Base-by-base conservation (phyloP, 257 asterid species). In the Ilex aquifolium region DNA sequence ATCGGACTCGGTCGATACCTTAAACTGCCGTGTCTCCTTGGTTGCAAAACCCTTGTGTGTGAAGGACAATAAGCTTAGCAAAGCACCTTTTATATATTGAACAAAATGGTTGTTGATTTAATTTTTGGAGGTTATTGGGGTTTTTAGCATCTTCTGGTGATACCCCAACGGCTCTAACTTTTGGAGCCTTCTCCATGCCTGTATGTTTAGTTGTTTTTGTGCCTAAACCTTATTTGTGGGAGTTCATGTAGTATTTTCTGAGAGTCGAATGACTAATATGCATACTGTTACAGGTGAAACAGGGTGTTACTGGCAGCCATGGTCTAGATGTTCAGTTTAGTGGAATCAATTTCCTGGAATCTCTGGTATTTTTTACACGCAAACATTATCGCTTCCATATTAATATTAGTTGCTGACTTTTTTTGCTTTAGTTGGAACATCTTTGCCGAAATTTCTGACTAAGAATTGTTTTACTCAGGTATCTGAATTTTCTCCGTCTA, bases 401-500 rank as follows among this genome's bases (percentile, higher is more conserved):
- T 32, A 39, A 64, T 13, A 10, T 56, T 27, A 49, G 30, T 62
- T 62, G 31, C 10, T 60, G 10, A 46, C 10, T 53, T 3, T 6
- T 52, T 14, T 48, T 49, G 14, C 6, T 49, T 49, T 4, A 36
- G 42, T 36, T 36, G 5, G 42, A 36, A 36, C 42, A 36, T 36
- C 42, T 36, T 36, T 36, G 8, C 5, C 2, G 8, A 36, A 36
- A 36, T 36, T 36, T 14, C 15, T 21, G 11, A 53, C 15, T 61
- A 60, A 56, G 71, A 32, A 58, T 39, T 66, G 54, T 62, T 58
- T 0, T 17, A 39, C 11, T 29, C 59, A 91, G 98, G 95, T 92
- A 59, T 92, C 99, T 72, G 99, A 92, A 79, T 89, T 89, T 81
- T 85, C 95, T 65, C 99, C 94, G 40, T 79, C 96, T 68, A 85